Evolutionary conservation across 2,329 filamentous ascomycete species (phyloP), one percentile per base, ranked within the genome.

Genomic region (Fusarium nodosum): DNA sequence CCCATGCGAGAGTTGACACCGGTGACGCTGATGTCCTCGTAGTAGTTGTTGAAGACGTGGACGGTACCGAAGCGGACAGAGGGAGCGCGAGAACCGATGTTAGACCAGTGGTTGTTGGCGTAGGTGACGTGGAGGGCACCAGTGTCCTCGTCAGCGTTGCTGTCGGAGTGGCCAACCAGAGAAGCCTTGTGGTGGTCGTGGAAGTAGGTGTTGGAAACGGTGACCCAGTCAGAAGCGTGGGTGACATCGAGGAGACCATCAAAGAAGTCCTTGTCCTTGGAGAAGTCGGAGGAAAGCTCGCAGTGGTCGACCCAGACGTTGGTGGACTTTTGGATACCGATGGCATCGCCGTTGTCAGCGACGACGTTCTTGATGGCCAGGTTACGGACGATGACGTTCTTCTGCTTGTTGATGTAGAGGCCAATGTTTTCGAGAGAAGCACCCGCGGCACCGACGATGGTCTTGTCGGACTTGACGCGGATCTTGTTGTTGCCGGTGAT

Each of bases 221-320:
- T 90, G 60, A 90, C 77, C 73, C 81, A 91, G 80, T 91, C 88
- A 12, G 85, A 81, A 47, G 82, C 90, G 78, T 91, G 89, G 51
- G 85, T 90, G 52, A 85, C 79, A 72, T 92, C 90, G 47, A 89
- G 79, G 3, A 92, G 84, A 33, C 90, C 90, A 59, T 92, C 90
- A 75, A 90, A 91, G 81, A 86, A 90, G 81, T 92, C 88, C 81
- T 92, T 92, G 81, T 84, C 87, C 75, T 87, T 82, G 72, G 84
- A 80, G 34, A 76, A 75, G 79, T 91, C 85, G 26, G 86, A 88
- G 7, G 85, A 88, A 24, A 92, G 82, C 68, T 92, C 89, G 76
- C 84, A 83, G 80, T 91, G 90, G 79, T 92, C 90, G 51, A 92
- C 80, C 90, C 89, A 92, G 73, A 88, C 82, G 68, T 90, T 89